A percentile compares a stretch with the other conserved stretches of the same genome.
phyloP scores from a whole-genome alignment of 1,139 yeast species.

The Ogataea hybrid region DNA sequence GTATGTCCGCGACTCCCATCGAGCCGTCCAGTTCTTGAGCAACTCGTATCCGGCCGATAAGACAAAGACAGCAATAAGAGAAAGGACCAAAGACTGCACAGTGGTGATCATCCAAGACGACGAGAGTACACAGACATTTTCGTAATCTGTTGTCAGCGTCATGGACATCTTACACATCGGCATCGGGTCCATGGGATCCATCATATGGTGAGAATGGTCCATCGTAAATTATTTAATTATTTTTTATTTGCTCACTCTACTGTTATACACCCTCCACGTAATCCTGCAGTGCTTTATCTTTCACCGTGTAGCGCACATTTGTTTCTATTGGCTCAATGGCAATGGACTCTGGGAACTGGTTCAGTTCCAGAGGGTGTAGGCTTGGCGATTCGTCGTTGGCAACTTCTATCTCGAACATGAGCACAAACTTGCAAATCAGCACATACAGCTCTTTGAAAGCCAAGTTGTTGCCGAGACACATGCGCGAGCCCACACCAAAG shows the following conservation, averaged over 20 bases:
- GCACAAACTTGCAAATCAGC: constrained; percentile 39
- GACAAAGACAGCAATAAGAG: constrained; percentile 24
- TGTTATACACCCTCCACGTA: constrained; percentile 8
- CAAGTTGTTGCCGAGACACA: constrained; percentile 64
- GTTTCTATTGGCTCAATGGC: constrained; percentile 58
- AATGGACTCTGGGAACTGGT: constrained; percentile 50
- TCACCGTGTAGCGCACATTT: constrained; percentile 35
- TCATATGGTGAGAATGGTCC: constrained; percentile 1
- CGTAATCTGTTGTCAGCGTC: constrained; percentile 32
- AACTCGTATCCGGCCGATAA: constrained; percentile 30
- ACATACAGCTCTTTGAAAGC: constrained; percentile 63
- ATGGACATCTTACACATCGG: constrained; percentile 34
- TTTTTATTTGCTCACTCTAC: background rate
- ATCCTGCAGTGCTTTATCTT: constrained; percentile 22
- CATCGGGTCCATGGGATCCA: constrained; percentile 19
- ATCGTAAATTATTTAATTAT: background rate
- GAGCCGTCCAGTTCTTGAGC: constrained; percentile 23
- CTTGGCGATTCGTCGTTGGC: constrained; percentile 37
- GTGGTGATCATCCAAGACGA: constrained; percentile 29
- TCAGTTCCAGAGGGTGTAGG: constrained; percentile 48
- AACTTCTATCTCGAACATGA: constrained; percentile 36
- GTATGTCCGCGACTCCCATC: constrained; percentile 22
- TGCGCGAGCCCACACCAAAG: constrained; percentile 70
- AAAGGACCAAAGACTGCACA: constrained; percentile 23
- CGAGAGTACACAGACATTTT: constrained; percentile 32